Conservation (phyloP, 805 yeast species). For the Isabelozyma heimii region DNA sequence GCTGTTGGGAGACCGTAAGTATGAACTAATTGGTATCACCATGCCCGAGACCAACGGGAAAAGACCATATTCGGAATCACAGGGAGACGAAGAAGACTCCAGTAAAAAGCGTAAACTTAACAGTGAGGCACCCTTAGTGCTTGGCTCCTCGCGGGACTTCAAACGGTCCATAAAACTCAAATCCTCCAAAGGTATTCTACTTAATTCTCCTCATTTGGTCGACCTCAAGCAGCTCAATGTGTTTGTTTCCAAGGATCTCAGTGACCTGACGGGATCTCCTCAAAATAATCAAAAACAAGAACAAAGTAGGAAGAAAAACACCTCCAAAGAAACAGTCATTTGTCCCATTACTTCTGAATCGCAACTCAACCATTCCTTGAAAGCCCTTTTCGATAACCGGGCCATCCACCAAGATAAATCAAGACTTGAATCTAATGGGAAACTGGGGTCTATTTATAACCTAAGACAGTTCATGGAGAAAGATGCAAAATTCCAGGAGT, state of each 20-base stretch:
- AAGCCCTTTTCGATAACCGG: conserved; percentile 8
- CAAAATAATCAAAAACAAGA: not conserved
- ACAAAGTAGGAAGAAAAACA: not conserved
- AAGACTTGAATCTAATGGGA: conserved; percentile 15
- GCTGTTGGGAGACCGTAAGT: conserved; percentile 10
- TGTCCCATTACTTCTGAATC: conserved; percentile 15
- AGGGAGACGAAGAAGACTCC: not conserved
- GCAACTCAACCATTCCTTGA: conserved; percentile 12
- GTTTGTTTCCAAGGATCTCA: conserved; percentile 1
- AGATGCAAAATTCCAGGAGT: conserved; percentile 43
- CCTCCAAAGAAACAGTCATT: conserved; percentile 1
- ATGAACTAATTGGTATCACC: conserved; percentile 14
- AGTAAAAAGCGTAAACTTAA: not conserved
- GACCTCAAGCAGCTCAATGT: conserved; percentile 34
- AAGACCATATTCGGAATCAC: conserved; percentile 1
- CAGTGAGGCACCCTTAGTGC: conserved; percentile 31
- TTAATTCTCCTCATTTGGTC: conserved; percentile 48
- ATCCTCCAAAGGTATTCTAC: conserved; percentile 48
- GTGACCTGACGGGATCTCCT: not conserved
- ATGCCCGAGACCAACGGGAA: conserved; percentile 3
- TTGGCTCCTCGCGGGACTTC: conserved; percentile 45
- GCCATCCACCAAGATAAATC: conserved; percentile 14
- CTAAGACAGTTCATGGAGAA: conserved; percentile 59
- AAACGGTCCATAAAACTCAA: conserved; percentile 46
- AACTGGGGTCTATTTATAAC: conserved; percentile 50